Evolutionary conservation across 805 yeast genomes (phyloP).

Genomic region (Saccharomyces jurei): DNA sequence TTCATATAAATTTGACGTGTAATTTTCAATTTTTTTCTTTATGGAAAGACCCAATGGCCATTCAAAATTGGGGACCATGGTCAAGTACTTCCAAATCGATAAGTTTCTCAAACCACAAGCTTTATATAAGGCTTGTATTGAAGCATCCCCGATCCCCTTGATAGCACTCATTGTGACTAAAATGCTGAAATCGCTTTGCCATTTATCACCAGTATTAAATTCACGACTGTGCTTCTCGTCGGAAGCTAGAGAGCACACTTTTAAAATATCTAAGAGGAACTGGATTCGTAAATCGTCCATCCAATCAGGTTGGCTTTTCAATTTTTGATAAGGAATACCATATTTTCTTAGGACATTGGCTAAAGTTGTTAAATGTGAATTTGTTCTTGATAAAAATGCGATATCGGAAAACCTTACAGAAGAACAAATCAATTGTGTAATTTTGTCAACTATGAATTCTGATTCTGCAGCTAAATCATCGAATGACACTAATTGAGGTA

Average conservation of each 20-base stretch:
- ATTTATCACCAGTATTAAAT: neutral
- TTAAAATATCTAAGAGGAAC: slow-evolving; percentile 42
- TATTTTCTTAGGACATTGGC: slow-evolving; percentile 33
- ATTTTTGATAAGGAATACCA: slow-evolving; percentile 37
- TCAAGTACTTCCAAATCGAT: slow-evolving; percentile 24
- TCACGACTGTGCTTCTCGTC: slow-evolving; percentile 3
- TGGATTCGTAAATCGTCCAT: slow-evolving; percentile 30
- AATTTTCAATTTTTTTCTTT: slow-evolving; percentile 23
- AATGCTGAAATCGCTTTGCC: slow-evolving; percentile 23
- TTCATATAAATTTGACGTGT: slow-evolving; percentile 18
- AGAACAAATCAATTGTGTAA: slow-evolving; percentile 17
- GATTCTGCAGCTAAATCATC: slow-evolving; percentile 15
- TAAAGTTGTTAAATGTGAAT: slow-evolving; percentile 39
- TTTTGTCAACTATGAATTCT: slow-evolving; percentile 18
- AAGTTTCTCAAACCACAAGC: slow-evolving; percentile 6
- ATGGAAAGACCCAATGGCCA: slow-evolving; percentile 13
- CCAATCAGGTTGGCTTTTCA: slow-evolving; percentile 48
- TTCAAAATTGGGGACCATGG: slow-evolving; percentile 4
- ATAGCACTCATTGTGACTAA: slow-evolving; percentile 20
- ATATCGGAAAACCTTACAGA: slow-evolving; percentile 34
- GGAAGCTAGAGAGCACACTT: slow-evolving; percentile 23
- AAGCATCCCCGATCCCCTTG: slow-evolving; percentile 19
- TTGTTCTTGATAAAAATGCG: slow-evolving; percentile 45
- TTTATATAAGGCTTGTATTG: slow-evolving; percentile 17
- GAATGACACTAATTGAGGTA: slow-evolving; percentile 10